Evolutionary conservation across 2,329 filamentous ascomycete genomes (phyloP), one percentile per base, ranked within the genome.

Genomic region (Aspergillus aculeatus): DNA sequence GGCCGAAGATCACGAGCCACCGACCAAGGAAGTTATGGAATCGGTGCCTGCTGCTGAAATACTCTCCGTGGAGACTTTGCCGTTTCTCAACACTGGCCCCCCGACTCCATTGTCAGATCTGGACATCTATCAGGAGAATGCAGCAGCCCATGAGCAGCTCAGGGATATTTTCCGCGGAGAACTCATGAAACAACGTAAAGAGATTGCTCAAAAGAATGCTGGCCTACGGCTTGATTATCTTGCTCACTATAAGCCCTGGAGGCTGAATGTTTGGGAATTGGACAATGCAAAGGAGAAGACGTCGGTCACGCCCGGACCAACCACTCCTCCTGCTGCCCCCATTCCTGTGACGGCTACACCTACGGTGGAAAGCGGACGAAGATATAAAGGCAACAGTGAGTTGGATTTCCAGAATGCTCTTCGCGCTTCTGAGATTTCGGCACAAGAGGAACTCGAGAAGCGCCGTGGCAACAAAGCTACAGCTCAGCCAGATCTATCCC

Each of bases 371-470:
- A 61, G 74, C 66, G 74, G 77, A 16, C 70, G 80, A 60, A 73
- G 78, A 2, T 79, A 78, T 57, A 79, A 79, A 59, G 77, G 80
- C 6, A 80, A 80, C 55, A 82, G 78, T 57, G 80, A 82, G 61
- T 69, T 81, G 5, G 80, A 82, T 58, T 77, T 82, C 51, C 76
- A 81, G 57, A 80, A 77, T 56, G 79, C 79, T 3, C 70, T 82
- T 38, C 73, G 75, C 47, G 78, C 78, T 31, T 82, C 80, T 2
- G 77, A 79, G 55, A 79, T 81, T 19, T 80, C 79, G 26, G 77
- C 78, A 0, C 76, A 78, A 62, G 79, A 81, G 65, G 79, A 82
- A 63, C 72, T 78, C 19, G 77, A 80, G 62, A 73, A 78, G 50
- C 74, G 78, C 51, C 70, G 78, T 32, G 77, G 75, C 31, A 76